Base-by-base conservation (phyloP, 495 filamentous ascomycete genomes). In the Trichoderma virens region DNA sequence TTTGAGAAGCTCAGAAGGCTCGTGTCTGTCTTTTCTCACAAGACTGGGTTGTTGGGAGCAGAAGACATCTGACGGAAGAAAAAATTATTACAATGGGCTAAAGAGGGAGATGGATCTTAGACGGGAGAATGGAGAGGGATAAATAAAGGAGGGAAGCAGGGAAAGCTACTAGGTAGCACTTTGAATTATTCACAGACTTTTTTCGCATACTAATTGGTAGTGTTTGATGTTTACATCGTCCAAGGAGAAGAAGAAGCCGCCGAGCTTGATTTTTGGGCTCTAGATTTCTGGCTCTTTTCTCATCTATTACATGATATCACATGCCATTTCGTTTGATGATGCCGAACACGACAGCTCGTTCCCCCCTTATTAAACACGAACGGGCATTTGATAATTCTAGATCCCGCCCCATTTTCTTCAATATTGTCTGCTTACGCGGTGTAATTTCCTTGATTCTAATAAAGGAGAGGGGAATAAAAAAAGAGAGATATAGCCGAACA, bases 71-170 rank as follows among this genome's bases (percentile, higher is more conserved):
- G 11, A 4, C 2, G 39, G 65, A 27, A 64, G 43, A 39, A 62
- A 47, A 65, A 54, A 64, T 35, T 31, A 61, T 60, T 59, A 35
- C 62, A 68, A 62, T 64, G 66, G 68, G 65, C 66, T 64, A 67
- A 47, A 47, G 43, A 1, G 43, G 43, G 43, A 47, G 20, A 18
- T 14, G 59, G 59, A 66, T 38, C 39, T 61, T 51, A 51, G 56
- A 67, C 34, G 59, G 51, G 30, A 62, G 59, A 59, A 27, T 11
- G 28, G 54, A 38, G 20, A 61, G 30, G 63, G 62, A 60, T 45
- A 64, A 63, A 65, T 31, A 64, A 63, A 67, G 69, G 65, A 61
- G 65, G 67, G 32, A 67, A 66, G 63, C 23, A 56, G 51, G 25
- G 51, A 56, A 30, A 56, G 51, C 51, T 56, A 31, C 6, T 56